phyloP scores from a whole-genome alignment of 2,329 filamentous ascomycete species.

The Alternaria longipes region DNA sequence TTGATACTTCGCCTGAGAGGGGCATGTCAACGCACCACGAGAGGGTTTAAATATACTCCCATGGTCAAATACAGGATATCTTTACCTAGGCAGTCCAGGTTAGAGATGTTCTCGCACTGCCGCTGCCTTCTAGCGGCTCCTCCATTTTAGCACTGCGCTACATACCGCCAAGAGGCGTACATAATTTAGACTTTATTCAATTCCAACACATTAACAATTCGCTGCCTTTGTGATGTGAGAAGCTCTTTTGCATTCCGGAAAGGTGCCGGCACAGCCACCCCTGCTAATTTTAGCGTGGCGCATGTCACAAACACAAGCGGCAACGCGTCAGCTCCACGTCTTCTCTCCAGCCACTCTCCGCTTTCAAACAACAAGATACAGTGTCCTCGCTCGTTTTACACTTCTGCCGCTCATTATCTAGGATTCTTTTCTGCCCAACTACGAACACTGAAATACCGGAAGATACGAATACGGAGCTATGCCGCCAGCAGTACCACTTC shows the following conservation, averaged over 20 bases:
- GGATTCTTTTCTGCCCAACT: background rate
- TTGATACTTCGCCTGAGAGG: constrained; percentile 31
- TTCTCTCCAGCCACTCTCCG: constrained; percentile 16
- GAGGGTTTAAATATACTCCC: background rate
- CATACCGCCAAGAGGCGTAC: background rate
- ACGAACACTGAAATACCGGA: background rate
- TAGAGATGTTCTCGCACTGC: background rate
- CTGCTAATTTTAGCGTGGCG: constrained; percentile 36
- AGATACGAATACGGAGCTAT: constrained; percentile 20
- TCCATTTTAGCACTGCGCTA: background rate
- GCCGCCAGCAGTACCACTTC: constrained; percentile 33
- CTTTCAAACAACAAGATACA: background rate
- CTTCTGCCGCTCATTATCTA: background rate
- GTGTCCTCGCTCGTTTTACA: background rate
- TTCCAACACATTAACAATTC: background rate
- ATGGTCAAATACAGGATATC: background rate
- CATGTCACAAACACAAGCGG: constrained; percentile 23
- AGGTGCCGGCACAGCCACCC: constrained; percentile 25
- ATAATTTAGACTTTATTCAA: background rate
- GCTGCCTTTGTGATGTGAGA: background rate
- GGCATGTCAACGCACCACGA: constrained; percentile 36
- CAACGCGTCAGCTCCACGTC: constrained; percentile 29
- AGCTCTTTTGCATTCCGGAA: background rate
- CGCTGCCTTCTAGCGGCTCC: background rate
- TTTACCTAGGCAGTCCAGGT: background rate